These are phyloP conservation scores for Veloboletus limbatus DNA, from an alignment of 1,284 basidiomycete species.

Conservation along the genomic window DNA sequence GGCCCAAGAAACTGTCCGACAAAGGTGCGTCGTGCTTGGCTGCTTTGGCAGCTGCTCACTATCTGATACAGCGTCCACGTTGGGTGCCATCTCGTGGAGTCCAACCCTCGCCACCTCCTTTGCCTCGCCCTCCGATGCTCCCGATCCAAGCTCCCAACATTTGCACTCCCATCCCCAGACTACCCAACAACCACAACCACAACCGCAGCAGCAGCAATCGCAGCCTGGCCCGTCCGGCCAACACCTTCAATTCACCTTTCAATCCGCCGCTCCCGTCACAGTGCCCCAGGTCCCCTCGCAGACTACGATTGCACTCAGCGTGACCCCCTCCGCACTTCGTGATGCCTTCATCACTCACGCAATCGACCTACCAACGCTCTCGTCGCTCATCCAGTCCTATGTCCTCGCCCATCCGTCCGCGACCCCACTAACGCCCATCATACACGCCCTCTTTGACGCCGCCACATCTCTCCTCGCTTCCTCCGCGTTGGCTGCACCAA, in stretches of 20 bases:
- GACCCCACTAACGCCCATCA: conserved; percentile 45
- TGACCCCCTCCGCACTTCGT: conserved; percentile 42
- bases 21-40: conserved; percentile 36
- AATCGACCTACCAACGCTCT: conserved; percentile 44
- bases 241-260: conserved; percentile 40
- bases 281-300: conserved; percentile 22
- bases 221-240: conserved; percentile 24
- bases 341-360: conserved; percentile 46
- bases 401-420: conserved; percentile 43
- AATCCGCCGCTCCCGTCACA: conserved; percentile 22
- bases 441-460: conserved; percentile 52
- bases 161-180: conserved; percentile 18
- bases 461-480: conserved; percentile 24
- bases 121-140: conserved; percentile 11
- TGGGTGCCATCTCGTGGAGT: conserved; percentile 29
- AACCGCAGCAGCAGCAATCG: conserved; percentile 17
- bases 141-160: conserved; percentile 14
- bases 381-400: conserved; percentile 49
- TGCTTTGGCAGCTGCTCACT: background rate
- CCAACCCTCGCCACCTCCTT: conserved; percentile 33
- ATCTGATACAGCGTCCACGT: conserved; percentile 7
- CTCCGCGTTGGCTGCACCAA: conserved; percentile 33
- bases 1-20: conserved; percentile 45
- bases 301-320: conserved; percentile 31
- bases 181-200: conserved; percentile 35